phyloP scores from a whole-genome alignment of 345 rosid species.

The Physaria fendleri region DNA sequence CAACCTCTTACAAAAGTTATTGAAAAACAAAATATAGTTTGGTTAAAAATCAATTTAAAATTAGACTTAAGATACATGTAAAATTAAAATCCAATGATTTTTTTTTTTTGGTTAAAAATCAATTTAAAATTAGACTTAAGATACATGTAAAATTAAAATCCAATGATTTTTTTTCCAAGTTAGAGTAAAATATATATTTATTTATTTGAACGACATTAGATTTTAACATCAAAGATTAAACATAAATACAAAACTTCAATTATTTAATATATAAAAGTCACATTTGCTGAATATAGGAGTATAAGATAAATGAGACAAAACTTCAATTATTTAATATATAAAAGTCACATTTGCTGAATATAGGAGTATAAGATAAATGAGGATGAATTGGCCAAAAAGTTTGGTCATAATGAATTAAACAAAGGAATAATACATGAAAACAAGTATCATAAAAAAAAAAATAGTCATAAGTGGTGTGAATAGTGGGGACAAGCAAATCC shows the following conservation, averaged over 20 bases:
- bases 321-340: no score
- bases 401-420: neutral
- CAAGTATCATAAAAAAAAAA: neutral
- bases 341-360: no score
- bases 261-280: no score
- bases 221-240: neutral
- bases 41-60: neutral
- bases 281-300: no score
- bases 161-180: neutral
- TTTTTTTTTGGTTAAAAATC: neutral
- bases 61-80: neutral
- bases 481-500: constrained; percentile 34
- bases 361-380: neutral
- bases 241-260: neutral
- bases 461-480: constrained; percentile 10
- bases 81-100: neutral
- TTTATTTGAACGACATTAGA: neutral
- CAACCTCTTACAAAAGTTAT: neutral
- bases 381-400: neutral
- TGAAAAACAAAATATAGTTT: neutral
- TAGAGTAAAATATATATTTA: neutral
- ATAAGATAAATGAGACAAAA: no score
- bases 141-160: neutral
- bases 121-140: neutral
- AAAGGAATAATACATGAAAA: neutral